Evolutionary conservation across 1,284 basidiomycete genomes (phyloP).

Genomic region (Ceratobasidium sp.): DNA sequence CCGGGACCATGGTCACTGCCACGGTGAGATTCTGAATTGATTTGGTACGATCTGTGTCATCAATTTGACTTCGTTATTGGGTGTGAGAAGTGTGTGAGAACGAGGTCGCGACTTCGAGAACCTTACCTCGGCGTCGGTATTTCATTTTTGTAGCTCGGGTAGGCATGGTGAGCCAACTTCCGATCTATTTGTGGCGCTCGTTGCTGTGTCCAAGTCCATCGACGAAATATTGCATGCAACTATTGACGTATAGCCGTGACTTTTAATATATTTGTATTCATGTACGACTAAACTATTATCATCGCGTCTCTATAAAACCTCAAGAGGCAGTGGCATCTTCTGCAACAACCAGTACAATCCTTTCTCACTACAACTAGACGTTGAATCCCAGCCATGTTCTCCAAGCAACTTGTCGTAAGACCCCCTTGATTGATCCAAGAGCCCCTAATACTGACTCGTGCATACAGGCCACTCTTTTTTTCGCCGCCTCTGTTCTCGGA

Average conservation of each 20-base stretch:
- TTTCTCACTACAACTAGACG: not conserved
- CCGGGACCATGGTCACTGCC: too few relatives aligned
- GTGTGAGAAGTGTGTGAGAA: too few relatives aligned
- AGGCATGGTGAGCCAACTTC: too few relatives aligned
- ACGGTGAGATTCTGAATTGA: too few relatives aligned
- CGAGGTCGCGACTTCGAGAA: too few relatives aligned
- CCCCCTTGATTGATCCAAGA: not conserved
- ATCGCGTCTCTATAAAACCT: not conserved
- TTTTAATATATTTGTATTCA: not conserved
- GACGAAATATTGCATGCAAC: too few relatives aligned
- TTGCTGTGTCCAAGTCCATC: too few relatives aligned
- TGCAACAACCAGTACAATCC: not conserved
- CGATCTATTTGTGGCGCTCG: too few relatives aligned
- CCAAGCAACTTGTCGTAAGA: not conserved
- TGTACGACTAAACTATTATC: not conserved
- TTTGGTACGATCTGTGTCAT: too few relatives aligned
- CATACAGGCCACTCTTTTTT: not conserved
- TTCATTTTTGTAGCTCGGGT: too few relatives aligned
- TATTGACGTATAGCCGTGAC: not conserved
- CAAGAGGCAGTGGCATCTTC: not conserved
- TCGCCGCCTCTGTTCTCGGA: not conserved
- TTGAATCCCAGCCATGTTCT: not conserved
- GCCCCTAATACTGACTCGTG: not conserved
- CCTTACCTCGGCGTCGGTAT: too few relatives aligned
- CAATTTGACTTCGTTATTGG: too few relatives aligned